Evolutionary conservation across 306 rosid genomes (phyloP).

Genomic region (Cucurbita maxima): DNA sequence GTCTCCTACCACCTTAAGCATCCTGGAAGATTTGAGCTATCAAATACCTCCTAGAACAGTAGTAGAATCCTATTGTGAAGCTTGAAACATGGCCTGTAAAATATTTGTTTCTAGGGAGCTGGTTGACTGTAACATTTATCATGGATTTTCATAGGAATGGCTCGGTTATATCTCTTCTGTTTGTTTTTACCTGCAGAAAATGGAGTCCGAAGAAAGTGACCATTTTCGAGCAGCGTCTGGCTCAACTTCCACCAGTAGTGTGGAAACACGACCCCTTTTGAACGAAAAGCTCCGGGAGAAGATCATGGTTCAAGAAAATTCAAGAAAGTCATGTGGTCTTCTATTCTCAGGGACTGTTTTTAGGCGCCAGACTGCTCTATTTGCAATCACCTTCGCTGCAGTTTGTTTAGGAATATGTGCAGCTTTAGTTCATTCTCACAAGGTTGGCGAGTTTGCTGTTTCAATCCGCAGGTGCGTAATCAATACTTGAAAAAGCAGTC

Average conservation of each 20-base stretch:
- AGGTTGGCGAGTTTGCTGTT: conserved; percentile 57
- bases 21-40: neutral
- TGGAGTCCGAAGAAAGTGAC: conserved; percentile 19
- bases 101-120: neutral
- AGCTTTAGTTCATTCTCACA: conserved; percentile 56
- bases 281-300: conserved; percentile 26
- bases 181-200: conserved; percentile 35
- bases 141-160: neutral
- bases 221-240: conserved; percentile 15
- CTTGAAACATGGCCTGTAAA: neutral
- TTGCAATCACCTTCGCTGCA: conserved; percentile 35
- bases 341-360: conserved; percentile 17
- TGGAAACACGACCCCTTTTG: conserved; percentile 40
- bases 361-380: conserved; percentile 30
- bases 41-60: neutral
- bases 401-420: conserved; percentile 72
- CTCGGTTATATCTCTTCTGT: neutral
- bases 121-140: neutral
- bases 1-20: neutral
- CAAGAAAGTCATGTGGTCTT: conserved; percentile 15
- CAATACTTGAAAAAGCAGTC: conserved; percentile 7
- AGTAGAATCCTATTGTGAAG: neutral
- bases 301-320: conserved; percentile 23
- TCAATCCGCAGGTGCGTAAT: conserved; percentile 75
- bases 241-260: conserved; percentile 18